Evolutionary conservation across 176 grass and related monocot genomes (phyloP).

Genomic region (sorghum (Sorghum bicolor)): DNA sequence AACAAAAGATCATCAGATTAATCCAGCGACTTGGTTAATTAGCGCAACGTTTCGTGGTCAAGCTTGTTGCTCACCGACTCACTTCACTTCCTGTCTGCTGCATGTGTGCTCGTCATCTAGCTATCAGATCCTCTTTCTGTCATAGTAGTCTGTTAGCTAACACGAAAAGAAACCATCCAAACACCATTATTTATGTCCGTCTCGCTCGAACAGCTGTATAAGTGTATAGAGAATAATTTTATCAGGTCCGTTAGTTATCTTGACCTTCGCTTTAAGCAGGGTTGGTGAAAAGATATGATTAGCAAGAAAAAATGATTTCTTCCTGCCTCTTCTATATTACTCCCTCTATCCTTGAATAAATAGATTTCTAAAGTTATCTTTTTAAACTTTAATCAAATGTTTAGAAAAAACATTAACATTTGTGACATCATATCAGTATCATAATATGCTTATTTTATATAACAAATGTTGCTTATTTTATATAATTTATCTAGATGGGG

Average conservation of each 20-base stretch:
- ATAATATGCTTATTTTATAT: no score
- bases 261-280: neutral
- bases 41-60: neutral
- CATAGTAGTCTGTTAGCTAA: neutral
- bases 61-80: neutral
- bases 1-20: neutral
- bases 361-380: no score
- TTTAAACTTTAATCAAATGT: no score
- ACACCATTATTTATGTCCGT: neutral
- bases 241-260: neutral
- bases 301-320: neutral
- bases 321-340: no score
- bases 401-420: no score
- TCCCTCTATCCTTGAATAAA: no score
- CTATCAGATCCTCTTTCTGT: neutral
- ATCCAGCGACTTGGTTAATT: neutral
- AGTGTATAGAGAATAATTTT: neutral
- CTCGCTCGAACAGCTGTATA: neutral
- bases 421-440: no score
- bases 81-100: neutral
- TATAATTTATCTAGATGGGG: no score
- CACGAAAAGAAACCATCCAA: conserved; percentile 27
- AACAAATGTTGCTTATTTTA: no score
- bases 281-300: neutral
- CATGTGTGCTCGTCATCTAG: neutral